Percentiles rank a stretch among this genome's conserved stretches.
These are phyloP conservation scores for Xanthoconium stramineum DNA, from an alignment of 768 basidiomycete genomes.

Conservation along the genomic window DNA sequence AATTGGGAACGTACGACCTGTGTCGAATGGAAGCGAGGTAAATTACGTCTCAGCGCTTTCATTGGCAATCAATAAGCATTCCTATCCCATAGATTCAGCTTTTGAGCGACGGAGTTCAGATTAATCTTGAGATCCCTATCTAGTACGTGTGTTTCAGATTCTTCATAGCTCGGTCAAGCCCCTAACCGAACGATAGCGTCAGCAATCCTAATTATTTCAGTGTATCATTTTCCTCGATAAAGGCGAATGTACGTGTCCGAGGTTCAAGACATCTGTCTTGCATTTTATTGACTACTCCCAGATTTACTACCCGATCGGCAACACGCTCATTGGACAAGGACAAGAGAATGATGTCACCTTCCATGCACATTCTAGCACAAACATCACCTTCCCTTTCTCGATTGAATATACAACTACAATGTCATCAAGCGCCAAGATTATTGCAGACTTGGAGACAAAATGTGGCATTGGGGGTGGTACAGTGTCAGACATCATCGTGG, in stretches of 20 bases:
- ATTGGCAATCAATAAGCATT: constrained; percentile 16
- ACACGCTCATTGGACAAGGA: constrained; percentile 67
- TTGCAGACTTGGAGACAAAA: constrained; percentile 59
- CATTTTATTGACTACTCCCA: constrained; percentile 25
- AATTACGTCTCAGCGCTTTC: constrained; percentile 13
- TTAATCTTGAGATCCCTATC: constrained; percentile 66
- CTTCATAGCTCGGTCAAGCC: neutral
- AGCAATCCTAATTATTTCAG: constrained; percentile 80
- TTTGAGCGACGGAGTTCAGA: constrained; percentile 42
- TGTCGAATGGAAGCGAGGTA: constrained; percentile 45
- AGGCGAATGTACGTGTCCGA: constrained; percentile 46
- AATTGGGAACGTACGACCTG: constrained; percentile 47
- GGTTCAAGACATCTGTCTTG: neutral
- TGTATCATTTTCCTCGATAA: constrained; percentile 61
- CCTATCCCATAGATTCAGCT: constrained; percentile 35
- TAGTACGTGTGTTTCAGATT: constrained; percentile 41
- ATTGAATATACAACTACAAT: constrained; percentile 55
- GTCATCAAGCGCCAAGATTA: constrained; percentile 51
- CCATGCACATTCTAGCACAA: constrained; percentile 51
- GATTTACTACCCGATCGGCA: constrained; percentile 75
- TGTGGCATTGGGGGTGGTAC: constrained; percentile 53
- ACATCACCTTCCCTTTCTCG: constrained; percentile 74
- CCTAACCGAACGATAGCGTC: constrained; percentile 46
- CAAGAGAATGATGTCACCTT: constrained; percentile 43
- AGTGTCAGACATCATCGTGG: constrained; percentile 49